Evolutionary conservation across 306 rosid genomes (phyloP), one percentile per base, ranked within the genome.

Genomic region (Trifolium pratense): DNA sequence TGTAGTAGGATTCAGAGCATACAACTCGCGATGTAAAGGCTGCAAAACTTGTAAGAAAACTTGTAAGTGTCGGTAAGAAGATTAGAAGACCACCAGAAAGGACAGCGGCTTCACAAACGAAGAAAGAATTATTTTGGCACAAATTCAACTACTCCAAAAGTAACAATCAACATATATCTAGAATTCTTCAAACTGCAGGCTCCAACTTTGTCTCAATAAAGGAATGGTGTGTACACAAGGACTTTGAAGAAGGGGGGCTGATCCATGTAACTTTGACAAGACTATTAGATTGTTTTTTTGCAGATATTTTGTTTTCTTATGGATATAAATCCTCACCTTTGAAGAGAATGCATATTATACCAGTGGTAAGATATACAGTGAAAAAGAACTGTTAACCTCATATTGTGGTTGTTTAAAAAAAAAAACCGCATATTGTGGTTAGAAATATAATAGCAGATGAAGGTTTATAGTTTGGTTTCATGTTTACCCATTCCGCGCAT

Each of bases 11-110:
- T 88, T 82, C 86, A 94, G 26, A 39, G 87, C 75, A 79, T 87
- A 87, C 58, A 94, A 78, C 77, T 91, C 97, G 73, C 73, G 79
- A 75, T 86, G 84, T 31, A 80, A 75, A 71, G 91, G 89, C 99
- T 94, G 85, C 81, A 85, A 52, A 75, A 40, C 61, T 34, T 36
- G 37, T 68, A 23, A 46, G 42, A 78, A 70, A 58, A 34, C 39
- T 11, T 37, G 51, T 85, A 45, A 51, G 56, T 73, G 46, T 55
- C 26, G 75, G 49, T 46, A 37, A 36, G 66, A 71, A 29, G 32
- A 29, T 5, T 29, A 4, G 32, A 29, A 66, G 51, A 73, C 40
- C 40, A 42, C 16, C n/a, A 63, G 26, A 39, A 56, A 57, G 48
- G 31, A 59, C 40, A 29, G 11, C 6, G 15, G 65, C 65, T 6